Percentiles rank a stretch among this genome's conserved stretches.
Conservation (phyloP, 352 stramenopile genomes). For the Saprolegnia diclina region DNA sequence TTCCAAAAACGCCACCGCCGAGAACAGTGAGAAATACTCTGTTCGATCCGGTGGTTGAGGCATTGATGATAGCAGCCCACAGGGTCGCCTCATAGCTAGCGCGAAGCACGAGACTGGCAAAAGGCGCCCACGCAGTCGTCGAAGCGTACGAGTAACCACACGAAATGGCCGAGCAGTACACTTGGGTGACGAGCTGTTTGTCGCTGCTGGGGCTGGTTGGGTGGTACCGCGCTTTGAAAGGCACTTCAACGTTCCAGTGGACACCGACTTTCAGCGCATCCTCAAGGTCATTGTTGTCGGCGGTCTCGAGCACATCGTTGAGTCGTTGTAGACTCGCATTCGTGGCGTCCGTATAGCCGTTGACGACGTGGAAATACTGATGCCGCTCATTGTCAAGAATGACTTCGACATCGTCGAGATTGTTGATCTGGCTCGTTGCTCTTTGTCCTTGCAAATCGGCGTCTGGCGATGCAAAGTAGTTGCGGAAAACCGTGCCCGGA, state of each 20-base stretch:
- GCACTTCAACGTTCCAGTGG: slow-evolving; percentile 32
- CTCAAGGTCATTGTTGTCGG: neutral
- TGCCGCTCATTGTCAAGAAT: slow-evolving; percentile 22
- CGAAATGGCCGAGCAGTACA: slow-evolving; percentile 31
- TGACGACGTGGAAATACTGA: slow-evolving; percentile 28
- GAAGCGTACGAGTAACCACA: slow-evolving; percentile 28
- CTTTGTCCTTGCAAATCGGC: slow-evolving; percentile 1
- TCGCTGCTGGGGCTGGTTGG: neutral
- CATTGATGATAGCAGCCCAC: slow-evolving; percentile 25
- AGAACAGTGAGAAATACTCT: slow-evolving; percentile 28
- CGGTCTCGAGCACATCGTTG: neutral
- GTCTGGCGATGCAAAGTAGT: slow-evolving; percentile 30
- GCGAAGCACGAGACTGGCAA: slow-evolving; percentile 29
- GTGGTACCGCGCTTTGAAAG: neutral
- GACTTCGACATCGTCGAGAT: slow-evolving; percentile 21
- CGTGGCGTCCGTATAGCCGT: slow-evolving; percentile 30
- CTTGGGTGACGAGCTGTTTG: slow-evolving; percentile 28
- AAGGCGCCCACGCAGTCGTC: slow-evolving; percentile 13
- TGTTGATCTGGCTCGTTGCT: slow-evolving; percentile 27
- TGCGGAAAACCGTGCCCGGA: slow-evolving; percentile 32
- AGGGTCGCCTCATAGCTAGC: slow-evolving; percentile 30
- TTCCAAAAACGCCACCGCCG: slow-evolving; percentile 31
- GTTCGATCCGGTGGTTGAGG: slow-evolving; percentile 4
- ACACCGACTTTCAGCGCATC: slow-evolving; percentile 29
- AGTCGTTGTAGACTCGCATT: neutral